A percentile compares a stretch with the other conserved stretches of the same genome.
Evolutionary conservation across 805 yeast species (phyloP).

Genomic region (Sungouiella blattae): DNA sequence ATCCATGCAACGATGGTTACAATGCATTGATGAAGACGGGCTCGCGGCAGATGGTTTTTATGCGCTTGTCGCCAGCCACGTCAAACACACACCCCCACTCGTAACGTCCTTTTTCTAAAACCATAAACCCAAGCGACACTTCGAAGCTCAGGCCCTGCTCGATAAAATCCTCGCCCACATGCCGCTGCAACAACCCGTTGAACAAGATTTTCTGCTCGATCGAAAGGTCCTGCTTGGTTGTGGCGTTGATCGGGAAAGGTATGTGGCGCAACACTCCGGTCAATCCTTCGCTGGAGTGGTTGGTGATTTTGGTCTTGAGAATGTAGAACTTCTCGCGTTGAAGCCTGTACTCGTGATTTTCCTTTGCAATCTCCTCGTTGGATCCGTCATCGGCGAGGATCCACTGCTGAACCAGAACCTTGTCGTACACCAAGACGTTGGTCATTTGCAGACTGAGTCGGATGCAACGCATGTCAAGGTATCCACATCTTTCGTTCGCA

Average conservation of each 20-base stretch:
- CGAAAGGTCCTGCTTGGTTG: slow-evolving; percentile 13
- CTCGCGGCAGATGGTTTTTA: slow-evolving; percentile 25
- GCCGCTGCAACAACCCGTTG: slow-evolving; percentile 70
- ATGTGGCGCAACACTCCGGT: slow-evolving; percentile 61
- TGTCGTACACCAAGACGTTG: slow-evolving; percentile 47
- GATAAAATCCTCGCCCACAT: slow-evolving; percentile 37
- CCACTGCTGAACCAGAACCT: slow-evolving; percentile 40
- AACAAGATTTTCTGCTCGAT: slow-evolving; percentile 58
- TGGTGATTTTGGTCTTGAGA: slow-evolving; percentile 47
- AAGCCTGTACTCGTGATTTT: slow-evolving; percentile 6
- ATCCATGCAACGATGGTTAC: slow-evolving; percentile 7
- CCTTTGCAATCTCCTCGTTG: slow-evolving; percentile 9
- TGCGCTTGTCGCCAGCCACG: slow-evolving; percentile 13
- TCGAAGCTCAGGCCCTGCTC: slow-evolving; percentile 39
- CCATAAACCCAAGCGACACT: slow-evolving; percentile 53
- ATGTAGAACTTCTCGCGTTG: slow-evolving; percentile 48
- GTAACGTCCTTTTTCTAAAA: slow-evolving; percentile 74
- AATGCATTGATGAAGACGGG: slow-evolving; percentile 30
- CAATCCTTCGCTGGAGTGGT: slow-evolving; percentile 40
- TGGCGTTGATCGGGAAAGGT: slow-evolving; percentile 32
- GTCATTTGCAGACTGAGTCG: slow-evolving; percentile 62
- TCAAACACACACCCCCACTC: slow-evolving; percentile 63
- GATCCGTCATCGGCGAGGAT: slow-evolving; percentile 12
- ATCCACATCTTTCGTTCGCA: slow-evolving; percentile 44
- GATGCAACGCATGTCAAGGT: slow-evolving; percentile 63